Conservation (phyloP, 768 basidiomycete genomes). For the Suillus cothurnatus region DNA sequence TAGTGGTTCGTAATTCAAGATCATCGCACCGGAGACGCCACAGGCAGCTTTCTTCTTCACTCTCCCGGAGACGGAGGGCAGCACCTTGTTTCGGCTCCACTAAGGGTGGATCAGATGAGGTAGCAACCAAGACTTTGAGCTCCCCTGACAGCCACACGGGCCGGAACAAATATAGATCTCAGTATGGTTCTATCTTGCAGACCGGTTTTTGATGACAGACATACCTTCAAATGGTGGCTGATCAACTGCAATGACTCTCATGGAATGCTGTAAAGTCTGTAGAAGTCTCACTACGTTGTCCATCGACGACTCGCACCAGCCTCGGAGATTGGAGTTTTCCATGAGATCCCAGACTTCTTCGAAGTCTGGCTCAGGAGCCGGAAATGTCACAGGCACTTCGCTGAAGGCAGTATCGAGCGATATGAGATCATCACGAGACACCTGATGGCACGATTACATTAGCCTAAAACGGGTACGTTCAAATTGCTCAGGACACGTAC, state of each 20-base stretch:
- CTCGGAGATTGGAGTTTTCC: constrained; percentile 49
- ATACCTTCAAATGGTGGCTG: constrained; percentile 62
- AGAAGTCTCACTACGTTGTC: constrained; percentile 56
- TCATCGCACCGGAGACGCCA: constrained; percentile 69
- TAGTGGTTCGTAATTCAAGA: constrained; percentile 39
- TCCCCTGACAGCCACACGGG: constrained; percentile 48
- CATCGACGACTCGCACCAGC: constrained; percentile 67
- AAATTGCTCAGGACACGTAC: constrained; percentile 17
- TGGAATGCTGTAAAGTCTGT: constrained; percentile 45
- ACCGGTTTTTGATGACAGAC: constrained; percentile 15
- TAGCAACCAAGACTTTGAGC: constrained; percentile 56
- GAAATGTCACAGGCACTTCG: constrained; percentile 40
- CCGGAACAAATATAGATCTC: constrained; percentile 10
- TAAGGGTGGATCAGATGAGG: constrained; percentile 17
- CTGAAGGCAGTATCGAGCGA: constrained; percentile 73
- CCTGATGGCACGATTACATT: constrained; percentile 26
- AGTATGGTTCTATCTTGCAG: not conserved
- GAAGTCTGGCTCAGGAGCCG: constrained; percentile 44
- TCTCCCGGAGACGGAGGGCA: constrained; percentile 58
- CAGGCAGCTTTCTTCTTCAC: constrained; percentile 70
- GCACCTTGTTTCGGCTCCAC: constrained; percentile 25
- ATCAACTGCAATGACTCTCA: constrained; percentile 57
- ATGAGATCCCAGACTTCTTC: constrained; percentile 58
- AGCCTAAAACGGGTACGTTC: constrained; percentile 12
- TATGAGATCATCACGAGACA: constrained; percentile 59